Percentiles rank a stretch among this genome's conserved stretches.
Evolutionary conservation across 495 filamentous ascomycete species (phyloP).

Genomic region (Schizothecium vesticola): DNA sequence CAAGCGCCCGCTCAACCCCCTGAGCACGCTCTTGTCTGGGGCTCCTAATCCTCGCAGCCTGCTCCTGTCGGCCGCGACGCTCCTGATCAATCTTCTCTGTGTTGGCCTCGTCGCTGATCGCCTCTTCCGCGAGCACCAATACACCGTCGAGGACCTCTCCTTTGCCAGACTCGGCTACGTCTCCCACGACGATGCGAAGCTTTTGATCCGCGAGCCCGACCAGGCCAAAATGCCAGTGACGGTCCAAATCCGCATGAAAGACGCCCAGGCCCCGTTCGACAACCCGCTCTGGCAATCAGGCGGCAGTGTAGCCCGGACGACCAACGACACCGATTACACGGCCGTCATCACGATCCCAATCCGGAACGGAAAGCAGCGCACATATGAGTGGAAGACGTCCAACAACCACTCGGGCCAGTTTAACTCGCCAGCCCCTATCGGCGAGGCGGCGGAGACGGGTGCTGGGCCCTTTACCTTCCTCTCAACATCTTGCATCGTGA

Average conservation of each 20-base stretch:
- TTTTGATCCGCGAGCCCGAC: constrained; percentile 82
- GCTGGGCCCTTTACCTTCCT: constrained; percentile 75
- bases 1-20: constrained; percentile 33
- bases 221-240: constrained; percentile 65
- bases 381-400: constrained; percentile 76
- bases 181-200: constrained; percentile 69
- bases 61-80: constrained; percentile 54
- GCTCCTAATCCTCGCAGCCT: constrained; percentile 61
- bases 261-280: constrained; percentile 40
- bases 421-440: constrained; percentile 61
- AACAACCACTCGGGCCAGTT: constrained; percentile 73
- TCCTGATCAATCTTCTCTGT: constrained; percentile 63
- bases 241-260: constrained; percentile 51
- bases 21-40: constrained; percentile 68
- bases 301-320: constrained; percentile 57
- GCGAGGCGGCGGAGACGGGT: constrained; percentile 50
- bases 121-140: constrained; percentile 61
- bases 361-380: constrained; percentile 47
- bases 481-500: constrained; percentile 85
- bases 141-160: constrained; percentile 68
- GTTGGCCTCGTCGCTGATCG: constrained; percentile 66
- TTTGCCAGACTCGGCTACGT: constrained; percentile 85
- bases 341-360: constrained; percentile 54
- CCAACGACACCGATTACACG: constrained; percentile 78
- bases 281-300: constrained; percentile 59